Evolutionary conservation across 805 yeast genomes (phyloP), one percentile per base, ranked within the genome.

Genomic region (Diddensiella transvaalensis): DNA sequence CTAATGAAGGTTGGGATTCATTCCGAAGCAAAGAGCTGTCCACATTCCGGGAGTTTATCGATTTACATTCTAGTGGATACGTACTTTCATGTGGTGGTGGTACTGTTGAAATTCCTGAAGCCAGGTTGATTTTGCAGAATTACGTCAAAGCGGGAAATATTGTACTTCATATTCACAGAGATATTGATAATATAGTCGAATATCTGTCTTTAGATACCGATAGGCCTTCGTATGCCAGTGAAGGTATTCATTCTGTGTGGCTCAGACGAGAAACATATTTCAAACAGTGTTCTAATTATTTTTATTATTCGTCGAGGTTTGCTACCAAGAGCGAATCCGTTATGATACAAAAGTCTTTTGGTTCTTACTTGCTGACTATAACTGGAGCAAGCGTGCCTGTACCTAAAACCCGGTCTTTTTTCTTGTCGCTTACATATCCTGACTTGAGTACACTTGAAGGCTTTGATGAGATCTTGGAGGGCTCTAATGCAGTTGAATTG

Each of bases 71-170:
- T 2, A 62, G 64, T 15, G 84, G 84, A 3, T 73, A 81, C 59
- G 85, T 91, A 19, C 76, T 91, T 47, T 87, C 98, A 0, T 87
- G 96, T 43, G 99, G 99, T 29, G 99, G 99, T 39, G 99, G 99
- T 6, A 74, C 93, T 51, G 95, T 93, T 22, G 98, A 91, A 67
- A 76, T 76, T 35, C 74, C 74, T 4, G 76, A 66, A n/a, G 80
- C 95, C 3, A 78, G 97, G 58, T 73, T 73, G 8, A 55, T 79
- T 4, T 72, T 93, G 64, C 75, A 81, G 57, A 63, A 72, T 4
- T 85, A 80, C 64, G 60, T 65, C 36, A 66, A 68, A 4, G 59
- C 69, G 19, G 86, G 85, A 22, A 96, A 96, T 35, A 76, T 86
- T 54, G 98, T 93, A 10, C 72, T 93, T 47, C 97, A 93, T 60